phyloP scores from a whole-genome alignment of 257 asterid species.

The Lycium ferocissimum region DNA sequence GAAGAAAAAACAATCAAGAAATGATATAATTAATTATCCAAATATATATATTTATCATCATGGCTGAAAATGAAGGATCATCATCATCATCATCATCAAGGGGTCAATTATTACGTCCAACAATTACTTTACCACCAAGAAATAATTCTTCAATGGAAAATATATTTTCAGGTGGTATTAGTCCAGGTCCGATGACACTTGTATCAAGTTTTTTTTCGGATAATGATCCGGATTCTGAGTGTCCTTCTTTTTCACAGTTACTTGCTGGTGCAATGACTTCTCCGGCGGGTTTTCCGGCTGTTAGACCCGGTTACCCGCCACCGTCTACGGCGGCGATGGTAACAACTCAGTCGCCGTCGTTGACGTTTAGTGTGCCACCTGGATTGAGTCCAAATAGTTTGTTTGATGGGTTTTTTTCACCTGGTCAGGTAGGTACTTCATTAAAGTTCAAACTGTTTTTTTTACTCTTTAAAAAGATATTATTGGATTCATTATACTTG shows the following conservation, averaged over 20 bases:
- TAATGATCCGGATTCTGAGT: constrained; percentile 67
- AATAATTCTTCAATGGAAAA: constrained; percentile 45
- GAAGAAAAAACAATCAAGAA: not conserved
- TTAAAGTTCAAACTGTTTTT: constrained; percentile 19
- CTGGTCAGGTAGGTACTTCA: constrained; percentile 78
- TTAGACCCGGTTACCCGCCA: constrained; percentile 38
- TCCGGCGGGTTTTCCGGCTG: constrained; percentile 39
- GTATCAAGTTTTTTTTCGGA: constrained; percentile 77
- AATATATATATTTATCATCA: too few relatives aligned
- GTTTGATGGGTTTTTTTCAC: constrained; percentile 61
- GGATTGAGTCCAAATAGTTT: constrained; percentile 78
- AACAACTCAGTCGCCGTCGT: constrained; percentile 44
- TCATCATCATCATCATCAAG: constrained; percentile 47
- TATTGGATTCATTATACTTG: not conserved
- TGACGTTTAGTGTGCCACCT: constrained; percentile 65
- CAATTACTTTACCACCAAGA: constrained; percentile 59
- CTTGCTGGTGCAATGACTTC: constrained; percentile 64
- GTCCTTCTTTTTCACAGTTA: constrained; percentile 83
- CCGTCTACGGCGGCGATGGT: constrained; percentile 38
- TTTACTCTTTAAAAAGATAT: not conserved
- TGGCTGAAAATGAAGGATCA: constrained; percentile 56
- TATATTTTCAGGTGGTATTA: constrained; percentile 51
- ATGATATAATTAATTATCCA: not conserved
- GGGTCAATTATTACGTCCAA: constrained; percentile 50
- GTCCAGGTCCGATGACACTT: constrained; percentile 86